Conservation (phyloP, 208 protist species). For the Phytomonas francai region DNA sequence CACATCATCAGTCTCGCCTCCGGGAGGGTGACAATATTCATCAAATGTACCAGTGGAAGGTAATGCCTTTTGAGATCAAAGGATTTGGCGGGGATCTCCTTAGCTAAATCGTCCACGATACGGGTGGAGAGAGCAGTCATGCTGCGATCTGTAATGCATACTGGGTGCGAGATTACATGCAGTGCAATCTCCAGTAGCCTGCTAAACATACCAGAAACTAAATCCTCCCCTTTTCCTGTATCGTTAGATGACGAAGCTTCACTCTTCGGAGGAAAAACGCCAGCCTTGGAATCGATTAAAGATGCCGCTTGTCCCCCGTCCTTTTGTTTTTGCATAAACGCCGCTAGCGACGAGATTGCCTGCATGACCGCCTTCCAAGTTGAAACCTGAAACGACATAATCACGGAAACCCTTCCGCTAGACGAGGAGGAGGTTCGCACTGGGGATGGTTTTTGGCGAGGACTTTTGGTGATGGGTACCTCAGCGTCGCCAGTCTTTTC, state of each 20-base stretch:
- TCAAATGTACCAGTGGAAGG: slow-evolving; percentile 54
- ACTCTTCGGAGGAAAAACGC: no score
- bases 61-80: slow-evolving; percentile 44
- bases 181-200: slow-evolving; percentile 75
- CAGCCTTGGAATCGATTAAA: no score
- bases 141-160: slow-evolving; percentile 49
- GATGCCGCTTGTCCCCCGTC: not conserved
- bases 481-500: slow-evolving; percentile 8
- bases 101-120: slow-evolving; percentile 18
- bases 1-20: slow-evolving; percentile 61
- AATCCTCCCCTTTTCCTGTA: no score
- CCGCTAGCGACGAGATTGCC: slow-evolving; percentile 53
- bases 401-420: slow-evolving; percentile 15
- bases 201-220: slow-evolving; percentile 54
- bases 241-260: no score
- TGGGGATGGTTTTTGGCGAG: not conserved
- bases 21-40: slow-evolving; percentile 73
- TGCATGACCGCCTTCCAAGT: slow-evolving; percentile 86
- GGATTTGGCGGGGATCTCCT: slow-evolving; percentile 18
- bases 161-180: slow-evolving; percentile 68
- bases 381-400: slow-evolving; percentile 65
- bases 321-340: slow-evolving; percentile 12
- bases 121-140: slow-evolving; percentile 34
- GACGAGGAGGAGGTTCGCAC: not conserved
- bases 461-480: not conserved